phyloP scores from a whole-genome alignment of 352 stramenopile species.

The Globisporangium canariense region DNA sequence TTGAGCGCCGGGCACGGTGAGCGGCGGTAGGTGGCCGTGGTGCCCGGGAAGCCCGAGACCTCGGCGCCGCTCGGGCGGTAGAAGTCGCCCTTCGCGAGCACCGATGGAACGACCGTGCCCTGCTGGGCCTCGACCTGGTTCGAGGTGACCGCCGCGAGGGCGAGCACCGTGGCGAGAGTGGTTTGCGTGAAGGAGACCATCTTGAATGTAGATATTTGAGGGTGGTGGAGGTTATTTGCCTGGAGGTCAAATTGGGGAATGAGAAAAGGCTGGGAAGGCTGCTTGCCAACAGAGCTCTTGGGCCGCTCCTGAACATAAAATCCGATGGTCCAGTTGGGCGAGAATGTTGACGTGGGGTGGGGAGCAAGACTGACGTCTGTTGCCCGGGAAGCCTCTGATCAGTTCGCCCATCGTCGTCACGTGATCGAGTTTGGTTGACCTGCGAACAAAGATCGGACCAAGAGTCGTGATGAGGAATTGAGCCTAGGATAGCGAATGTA shows the following conservation, averaged over 20 bases:
- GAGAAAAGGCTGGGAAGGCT: not conserved
- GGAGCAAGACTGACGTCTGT: not conserved
- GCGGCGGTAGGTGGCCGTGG: slow-evolving; percentile 20
- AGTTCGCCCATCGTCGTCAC: not conserved
- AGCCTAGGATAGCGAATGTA: not conserved
- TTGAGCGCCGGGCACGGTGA: slow-evolving; percentile 40
- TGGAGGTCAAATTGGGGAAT: slow-evolving; percentile 7
- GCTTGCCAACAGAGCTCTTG: too few relatives aligned
- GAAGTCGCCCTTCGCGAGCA: slow-evolving; percentile 11
- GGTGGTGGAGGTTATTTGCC: not conserved
- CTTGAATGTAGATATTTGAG: not conserved
- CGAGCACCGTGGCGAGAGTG: not conserved
- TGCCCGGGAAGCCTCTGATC: not conserved
- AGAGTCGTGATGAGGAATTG: not conserved
- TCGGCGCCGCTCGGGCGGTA: slow-evolving; percentile 20
- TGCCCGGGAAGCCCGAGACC: slow-evolving; percentile 18
- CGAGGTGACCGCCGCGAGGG: not conserved
- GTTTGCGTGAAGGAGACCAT: not conserved
- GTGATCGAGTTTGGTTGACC: not conserved
- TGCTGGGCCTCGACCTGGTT: not conserved
- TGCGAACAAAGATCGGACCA: not conserved
- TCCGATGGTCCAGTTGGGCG: slow-evolving; percentile 1
- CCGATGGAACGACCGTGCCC: not conserved
- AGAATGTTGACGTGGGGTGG: too few relatives aligned
- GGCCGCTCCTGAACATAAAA: not conserved